These are phyloP conservation scores for Epichloe glyceriae DNA, from an alignment of 2,329 filamentous ascomycete species.

Conservation along the genomic window DNA sequence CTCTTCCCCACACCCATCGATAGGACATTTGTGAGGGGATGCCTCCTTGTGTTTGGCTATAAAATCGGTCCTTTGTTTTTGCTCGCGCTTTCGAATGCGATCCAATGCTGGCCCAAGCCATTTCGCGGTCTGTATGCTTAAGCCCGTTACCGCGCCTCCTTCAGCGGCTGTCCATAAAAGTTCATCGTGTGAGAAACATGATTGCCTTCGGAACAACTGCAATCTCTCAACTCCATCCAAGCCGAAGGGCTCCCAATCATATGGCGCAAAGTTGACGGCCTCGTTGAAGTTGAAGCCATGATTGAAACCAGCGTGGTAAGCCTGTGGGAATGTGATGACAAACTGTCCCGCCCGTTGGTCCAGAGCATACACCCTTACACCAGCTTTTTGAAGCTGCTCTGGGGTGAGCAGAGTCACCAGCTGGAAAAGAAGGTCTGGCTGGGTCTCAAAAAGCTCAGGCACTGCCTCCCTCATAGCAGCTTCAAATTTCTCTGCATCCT, in stretches of 20 bases:
- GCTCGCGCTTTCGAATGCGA: slow-evolving; percentile 63
- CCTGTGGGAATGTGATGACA: slow-evolving; percentile 91
- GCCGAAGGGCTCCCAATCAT: slow-evolving; percentile 90
- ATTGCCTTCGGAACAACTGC: slow-evolving; percentile 77
- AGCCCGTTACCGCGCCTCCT: slow-evolving; percentile 48
- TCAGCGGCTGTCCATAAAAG: slow-evolving; percentile 81
- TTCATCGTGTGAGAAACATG: slow-evolving; percentile 96
- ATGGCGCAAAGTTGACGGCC: slow-evolving; percentile 92
- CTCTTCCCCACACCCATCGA: slow-evolving; percentile 30
- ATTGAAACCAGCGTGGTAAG: slow-evolving; percentile 96
- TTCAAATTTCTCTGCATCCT: slow-evolving; percentile 90
- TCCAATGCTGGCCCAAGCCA: slow-evolving; percentile 86
- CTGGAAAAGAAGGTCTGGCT: slow-evolving; percentile 92
- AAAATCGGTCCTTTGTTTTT: slow-evolving; percentile 55
- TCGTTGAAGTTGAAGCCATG: slow-evolving; percentile 99
- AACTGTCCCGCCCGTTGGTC: slow-evolving; percentile 94
- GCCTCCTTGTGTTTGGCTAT: slow-evolving; percentile 48
- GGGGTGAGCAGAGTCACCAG: slow-evolving; percentile 92
- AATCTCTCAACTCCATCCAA: slow-evolving; percentile 75
- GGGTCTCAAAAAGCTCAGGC: slow-evolving; percentile 90
- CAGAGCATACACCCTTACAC: slow-evolving; percentile 85
- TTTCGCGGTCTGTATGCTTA: slow-evolving; percentile 79
- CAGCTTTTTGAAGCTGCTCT: slow-evolving; percentile 83
- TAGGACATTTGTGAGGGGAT: slow-evolving; percentile 38
- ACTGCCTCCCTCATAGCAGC: slow-evolving; percentile 90